These are phyloP conservation scores for Colletotrichum plurivorum DNA, from an alignment of 2,329 filamentous ascomycete genomes.

Conservation along the genomic window DNA sequence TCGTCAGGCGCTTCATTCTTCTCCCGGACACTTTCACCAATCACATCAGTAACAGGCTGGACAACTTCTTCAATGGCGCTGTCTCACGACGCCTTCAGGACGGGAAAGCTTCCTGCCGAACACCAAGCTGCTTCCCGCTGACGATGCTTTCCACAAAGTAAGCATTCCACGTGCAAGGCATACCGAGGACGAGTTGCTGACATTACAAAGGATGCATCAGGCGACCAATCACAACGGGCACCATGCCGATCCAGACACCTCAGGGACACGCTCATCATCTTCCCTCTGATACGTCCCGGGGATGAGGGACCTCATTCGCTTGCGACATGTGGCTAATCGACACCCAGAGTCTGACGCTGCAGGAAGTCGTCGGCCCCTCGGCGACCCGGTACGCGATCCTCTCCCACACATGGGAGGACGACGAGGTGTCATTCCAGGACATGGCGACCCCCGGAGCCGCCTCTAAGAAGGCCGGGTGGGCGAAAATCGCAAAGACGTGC, in stretches of 20 bases:
- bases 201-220: background rate
- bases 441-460: background rate
- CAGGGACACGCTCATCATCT: no score
- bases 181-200: background rate
- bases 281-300: background rate
- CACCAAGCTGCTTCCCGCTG: background rate
- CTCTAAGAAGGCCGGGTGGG: slow-evolving; percentile 16
- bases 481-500: slow-evolving; percentile 29
- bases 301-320: background rate
- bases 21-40: no score
- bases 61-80: no score
- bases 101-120: background rate
- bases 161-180: background rate
- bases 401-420: slow-evolving; percentile 45
- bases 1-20: no score
- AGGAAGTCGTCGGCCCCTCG: background rate
- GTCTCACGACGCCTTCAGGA: slow-evolving; percentile 8
- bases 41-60: no score
- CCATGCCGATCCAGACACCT: no score
- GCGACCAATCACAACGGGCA: background rate
- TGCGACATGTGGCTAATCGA: background rate
- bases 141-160: background rate
- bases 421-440: slow-evolving; percentile 44
- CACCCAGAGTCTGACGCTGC: background rate
- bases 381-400: slow-evolving; percentile 42